Conservation (phyloP, 2,329 filamentous ascomycete genomes). For the Volutella citrinella region DNA sequence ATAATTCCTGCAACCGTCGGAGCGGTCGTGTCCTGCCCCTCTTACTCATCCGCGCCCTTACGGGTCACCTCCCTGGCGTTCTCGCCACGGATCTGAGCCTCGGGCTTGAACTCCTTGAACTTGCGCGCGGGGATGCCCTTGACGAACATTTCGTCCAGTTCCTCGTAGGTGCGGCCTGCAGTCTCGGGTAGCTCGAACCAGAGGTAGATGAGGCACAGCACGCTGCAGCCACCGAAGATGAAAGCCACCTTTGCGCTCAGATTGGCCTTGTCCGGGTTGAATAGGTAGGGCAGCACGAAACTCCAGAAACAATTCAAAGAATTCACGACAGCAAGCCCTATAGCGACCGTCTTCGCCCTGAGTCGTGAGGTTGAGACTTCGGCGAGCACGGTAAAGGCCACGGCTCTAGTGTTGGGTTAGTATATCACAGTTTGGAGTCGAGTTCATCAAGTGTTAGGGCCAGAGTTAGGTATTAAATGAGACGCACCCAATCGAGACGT, state of each 20-base stretch:
- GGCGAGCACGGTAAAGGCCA: slow-evolving; percentile 14
- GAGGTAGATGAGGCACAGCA: slow-evolving; percentile 30
- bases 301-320: slow-evolving; percentile 15
- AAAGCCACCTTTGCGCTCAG: slow-evolving; percentile 18
- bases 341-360: slow-evolving; percentile 15
- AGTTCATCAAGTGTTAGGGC: too few relatives aligned
- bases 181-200: slow-evolving; percentile 37
- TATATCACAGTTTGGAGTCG: too few relatives aligned
- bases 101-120: slow-evolving; percentile 21
- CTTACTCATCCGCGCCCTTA: too few relatives aligned
- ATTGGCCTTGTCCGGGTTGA: slow-evolving; percentile 19
- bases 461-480: too few relatives aligned
- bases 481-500: slow-evolving; percentile 19
- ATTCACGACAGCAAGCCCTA: slow-evolving; percentile 15
- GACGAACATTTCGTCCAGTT: slow-evolving; percentile 25
- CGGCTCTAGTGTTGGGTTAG: too few relatives aligned
- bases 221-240: slow-evolving; percentile 32
- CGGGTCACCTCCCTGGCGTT: too few relatives aligned
- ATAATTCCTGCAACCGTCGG: too few relatives aligned
- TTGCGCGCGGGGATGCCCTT: slow-evolving; percentile 21
- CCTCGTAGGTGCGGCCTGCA: slow-evolving; percentile 21
- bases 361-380: slow-evolving; percentile 16
- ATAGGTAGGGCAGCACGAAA: slow-evolving; percentile 17
- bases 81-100: too few relatives aligned
- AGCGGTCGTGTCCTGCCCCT: too few relatives aligned